These are phyloP conservation scores for Fusarium sp. DNA, from an alignment of 2,329 filamentous ascomycete species.

Conservation along the genomic window DNA sequence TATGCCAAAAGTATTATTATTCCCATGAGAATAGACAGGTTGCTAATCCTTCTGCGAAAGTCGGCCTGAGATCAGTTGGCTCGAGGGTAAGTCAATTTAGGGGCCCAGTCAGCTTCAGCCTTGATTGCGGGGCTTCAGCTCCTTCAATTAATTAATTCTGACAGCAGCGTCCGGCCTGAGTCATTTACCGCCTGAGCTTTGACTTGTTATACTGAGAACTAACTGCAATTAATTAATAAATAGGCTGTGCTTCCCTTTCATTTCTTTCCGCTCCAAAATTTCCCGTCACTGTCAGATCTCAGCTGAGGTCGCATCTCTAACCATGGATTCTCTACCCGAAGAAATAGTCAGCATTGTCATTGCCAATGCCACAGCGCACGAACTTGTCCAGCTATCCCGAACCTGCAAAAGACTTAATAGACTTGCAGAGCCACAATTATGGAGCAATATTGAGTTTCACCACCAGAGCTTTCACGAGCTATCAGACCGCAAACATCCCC, in stretches of 20 bases:
- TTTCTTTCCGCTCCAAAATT: neutral
- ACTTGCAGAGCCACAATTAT: neutral
- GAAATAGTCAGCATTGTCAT: neutral
- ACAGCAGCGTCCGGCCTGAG: neutral
- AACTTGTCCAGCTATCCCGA: neutral
- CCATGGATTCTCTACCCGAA: neutral
- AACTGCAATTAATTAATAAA: neutral
- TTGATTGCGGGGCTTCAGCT: neutral
- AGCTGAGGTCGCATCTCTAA: neutral
- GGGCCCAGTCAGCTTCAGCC: neutral
- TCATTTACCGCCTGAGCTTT: neutral
- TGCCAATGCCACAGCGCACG: neutral
- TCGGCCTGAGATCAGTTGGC: too few relatives aligned
- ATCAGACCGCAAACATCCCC: neutral
- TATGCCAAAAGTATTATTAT: too few relatives aligned
- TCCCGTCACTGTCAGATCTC: fast-evolving
- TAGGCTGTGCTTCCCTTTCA: fast-evolving
- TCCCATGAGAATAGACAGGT: too few relatives aligned
- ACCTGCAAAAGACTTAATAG: neutral
- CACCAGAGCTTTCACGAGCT: neutral
- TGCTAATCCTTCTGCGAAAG: too few relatives aligned
- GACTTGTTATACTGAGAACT: neutral
- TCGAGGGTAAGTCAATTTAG: neutral
- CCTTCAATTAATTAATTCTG: neutral
- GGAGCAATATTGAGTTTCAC: constrained; percentile 1